Evolutionary conservation across 2,329 filamentous ascomycete species (phyloP), one percentile per base, ranked within the genome.

Genomic region (Phialocephala subalpina): DNA sequence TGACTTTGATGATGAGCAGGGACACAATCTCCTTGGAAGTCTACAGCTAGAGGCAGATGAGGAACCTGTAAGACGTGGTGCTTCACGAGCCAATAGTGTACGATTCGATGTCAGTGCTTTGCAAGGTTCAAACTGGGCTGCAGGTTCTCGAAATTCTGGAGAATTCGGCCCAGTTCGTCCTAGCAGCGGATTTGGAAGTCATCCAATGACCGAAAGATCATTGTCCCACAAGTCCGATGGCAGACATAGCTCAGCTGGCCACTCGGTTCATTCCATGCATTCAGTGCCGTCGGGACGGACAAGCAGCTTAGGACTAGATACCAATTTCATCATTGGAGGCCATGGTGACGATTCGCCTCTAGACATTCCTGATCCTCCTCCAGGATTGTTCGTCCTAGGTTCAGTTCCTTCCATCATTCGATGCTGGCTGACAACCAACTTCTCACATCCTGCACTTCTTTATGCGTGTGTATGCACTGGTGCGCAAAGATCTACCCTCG

Each of bases 191-290:
- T 84, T 97, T 73, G 90, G 91, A 63, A 89, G 89, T 42, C 89
- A 92, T 76, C 86, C 89, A 49, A 89, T 97, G 88, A 96, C 92
- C 78, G 96, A 99, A 80, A 89, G 96, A 18, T 92, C 94, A 0
- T 86, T 93, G 18, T 99, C 96, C 12, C 94, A 98, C 83, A 97
- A 97, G 76, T 98, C 96, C 0, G 95, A 99, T 77, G 96, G 96
- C 40, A 87, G 95, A 68, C 93, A 97, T 75, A 98, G 95, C 78
- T 98, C 94, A 9, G 90, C 93, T n/a, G 93, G 93, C 4, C 91
- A 95, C 72, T 96, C 90, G 8, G 87, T 90, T 20, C 89, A 91
- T 69, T 87, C 88, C 0, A 82, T 86, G 72, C 87, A 90, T 77
- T 97, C 93, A 9, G 87, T 89, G 64, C 87, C 89, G 16, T 93